Base-by-base conservation (phyloP, 495 filamentous ascomycete genomes). In the Xylaria bambusicola region DNA sequence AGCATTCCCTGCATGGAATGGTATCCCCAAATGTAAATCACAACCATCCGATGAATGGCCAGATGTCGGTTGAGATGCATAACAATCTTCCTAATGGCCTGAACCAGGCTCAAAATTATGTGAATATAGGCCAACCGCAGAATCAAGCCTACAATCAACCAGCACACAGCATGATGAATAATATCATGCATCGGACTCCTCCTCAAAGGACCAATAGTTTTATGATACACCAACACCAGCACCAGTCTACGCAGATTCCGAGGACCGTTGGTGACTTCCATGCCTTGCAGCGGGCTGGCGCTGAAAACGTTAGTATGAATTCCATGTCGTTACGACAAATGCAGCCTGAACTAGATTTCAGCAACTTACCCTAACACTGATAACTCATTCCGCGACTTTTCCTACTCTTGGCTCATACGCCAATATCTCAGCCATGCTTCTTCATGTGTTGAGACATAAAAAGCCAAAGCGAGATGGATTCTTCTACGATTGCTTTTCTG, bases 211-310 rank as follows among this genome's bases (percentile, higher is more conserved):
- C 71, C 12, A 75, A 71, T 41, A 75, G 72, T 31, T 79, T 75
- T 41, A 71, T 77, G 13, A 73, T 76, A 59, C 60, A 68, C 8
- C 35, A 62, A 13, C 70, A 33, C 29, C 29, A 62, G 12, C 70
- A 72, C n/a, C 73, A 67, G 45, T 54, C 65, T 29, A 23, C 62
- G 2, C 68, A 70, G 31, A 68, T 70, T 58, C 68, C 68, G 10
- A 60, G 75, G 51, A 78, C 77, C 0, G 74, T 80, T 17, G 75
- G 74, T 12, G 77, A 79, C 36, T 80, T 78, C 57, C 77, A 80
- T 9, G 73, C 76, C 1, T 54, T 80, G 7, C 75, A 78, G 42
- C 64, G 77, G 52, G 68, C 70, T 33, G 76, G 76, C 52, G 69
- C 76, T 0, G 77, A 78, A 46, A 72, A 68, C 42, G 67, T 66